Percentiles rank a stretch among this genome's conserved stretches.
phyloP scores from a whole-genome alignment of 208 protist genomes.

The Leptomonas pyrrhocoris region DNA sequence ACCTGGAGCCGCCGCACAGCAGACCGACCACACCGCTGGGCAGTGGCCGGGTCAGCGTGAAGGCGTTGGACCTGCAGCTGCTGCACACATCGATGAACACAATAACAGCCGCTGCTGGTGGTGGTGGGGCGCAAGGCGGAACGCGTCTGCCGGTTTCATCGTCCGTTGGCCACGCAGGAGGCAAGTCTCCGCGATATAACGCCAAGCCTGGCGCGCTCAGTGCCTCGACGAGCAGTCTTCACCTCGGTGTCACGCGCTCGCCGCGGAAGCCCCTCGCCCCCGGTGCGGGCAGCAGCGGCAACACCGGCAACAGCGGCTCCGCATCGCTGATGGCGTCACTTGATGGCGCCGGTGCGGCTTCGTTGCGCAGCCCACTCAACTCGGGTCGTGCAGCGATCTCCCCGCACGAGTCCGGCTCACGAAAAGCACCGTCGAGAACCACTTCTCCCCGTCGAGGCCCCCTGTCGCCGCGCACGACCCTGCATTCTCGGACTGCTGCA shows the following conservation, averaged over 20 bases:
- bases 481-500: not conserved
- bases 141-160: not conserved
- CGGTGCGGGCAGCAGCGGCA: not conserved
- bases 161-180: not conserved
- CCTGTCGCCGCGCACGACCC: slow-evolving; percentile 1
- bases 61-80: slow-evolving; percentile 15
- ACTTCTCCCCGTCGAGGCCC: slow-evolving; percentile 4
- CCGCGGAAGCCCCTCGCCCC: slow-evolving; percentile 13
- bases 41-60: slow-evolving; percentile 11
- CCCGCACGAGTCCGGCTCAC: not conserved
- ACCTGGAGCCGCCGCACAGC: not conserved
- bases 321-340: slow-evolving; percentile 7
- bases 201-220: slow-evolving; percentile 3
- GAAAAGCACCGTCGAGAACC: not conserved
- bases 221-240: slow-evolving; percentile 15
- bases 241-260: slow-evolving; percentile 22
- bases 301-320: slow-evolving; percentile 1
- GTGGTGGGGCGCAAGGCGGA: not conserved
- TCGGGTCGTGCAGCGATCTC: not conserved
- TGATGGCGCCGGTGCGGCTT: not conserved
- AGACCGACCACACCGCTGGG: slow-evolving; percentile 2
- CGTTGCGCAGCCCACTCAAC: slow-evolving; percentile 3
- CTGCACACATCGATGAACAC: not conserved
- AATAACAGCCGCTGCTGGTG: not conserved
- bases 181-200: slow-evolving; percentile 1